Evolutionary conservation across 2,329 filamentous ascomycete genomes (phyloP).

Genomic region (Trichoderma atrobrunneum): DNA sequence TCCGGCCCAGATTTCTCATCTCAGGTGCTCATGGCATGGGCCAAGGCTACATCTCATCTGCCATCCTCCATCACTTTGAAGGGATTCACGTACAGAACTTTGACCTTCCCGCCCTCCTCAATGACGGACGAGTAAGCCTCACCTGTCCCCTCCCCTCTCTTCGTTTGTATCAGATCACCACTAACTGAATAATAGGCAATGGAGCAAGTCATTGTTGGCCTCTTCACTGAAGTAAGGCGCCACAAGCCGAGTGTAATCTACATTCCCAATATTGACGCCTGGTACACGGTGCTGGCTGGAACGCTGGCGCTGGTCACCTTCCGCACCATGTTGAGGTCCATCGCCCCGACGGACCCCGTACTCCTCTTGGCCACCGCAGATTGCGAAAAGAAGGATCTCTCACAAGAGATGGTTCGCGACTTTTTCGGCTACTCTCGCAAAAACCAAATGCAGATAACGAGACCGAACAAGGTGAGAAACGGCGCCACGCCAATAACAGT

Average conservation of each 20-base stretch:
- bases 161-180: not conserved
- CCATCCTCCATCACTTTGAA: constrained; percentile 86
- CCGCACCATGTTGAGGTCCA: constrained; percentile 72
- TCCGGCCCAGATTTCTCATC: constrained; percentile 82
- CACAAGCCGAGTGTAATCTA: constrained; percentile 97
- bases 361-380: constrained; percentile 85
- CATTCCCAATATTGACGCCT: constrained; percentile 84
- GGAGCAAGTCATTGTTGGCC: constrained; percentile 84
- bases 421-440: constrained; percentile 83
- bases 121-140: constrained; percentile 68
- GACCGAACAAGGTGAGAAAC: constrained; percentile 58
- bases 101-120: constrained; percentile 81
- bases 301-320: constrained; percentile 78
- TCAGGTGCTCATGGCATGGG: constrained; percentile 86
- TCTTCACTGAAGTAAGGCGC: constrained; percentile 88
- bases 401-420: constrained; percentile 64
- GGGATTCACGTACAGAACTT: constrained; percentile 93
- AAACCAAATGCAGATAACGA: constrained; percentile 68
- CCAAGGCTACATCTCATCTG: constrained; percentile 82
- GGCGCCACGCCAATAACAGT: not conserved
- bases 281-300: constrained; percentile 65
- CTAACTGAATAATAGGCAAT: constrained; percentile 50
- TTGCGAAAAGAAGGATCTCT: constrained; percentile 58
- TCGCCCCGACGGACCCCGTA: constrained; percentile 88
- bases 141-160: not conserved